Evolutionary conservation across 2,329 filamentous ascomycete species (phyloP).

Genomic region (Cladosporium sphaerospermum): DNA sequence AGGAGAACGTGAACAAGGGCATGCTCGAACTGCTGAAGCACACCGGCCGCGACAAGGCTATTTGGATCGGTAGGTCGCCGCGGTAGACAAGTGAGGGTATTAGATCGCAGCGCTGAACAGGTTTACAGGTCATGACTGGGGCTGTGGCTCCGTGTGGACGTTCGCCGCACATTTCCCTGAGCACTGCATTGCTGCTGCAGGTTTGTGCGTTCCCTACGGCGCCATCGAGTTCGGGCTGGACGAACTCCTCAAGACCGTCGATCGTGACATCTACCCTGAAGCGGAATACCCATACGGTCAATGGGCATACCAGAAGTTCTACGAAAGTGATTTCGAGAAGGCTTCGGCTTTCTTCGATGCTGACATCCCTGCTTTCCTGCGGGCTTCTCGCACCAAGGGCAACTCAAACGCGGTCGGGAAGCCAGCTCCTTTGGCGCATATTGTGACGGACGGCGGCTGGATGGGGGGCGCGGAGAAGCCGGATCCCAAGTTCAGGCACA

Average conservation of each 20-base stretch:
- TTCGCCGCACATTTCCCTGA: conserved; percentile 30
- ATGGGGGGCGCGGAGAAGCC: conserved; percentile 25
- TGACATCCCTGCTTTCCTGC: conserved; percentile 22
- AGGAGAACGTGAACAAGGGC: conserved; percentile 25
- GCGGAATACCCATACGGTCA: conserved; percentile 36
- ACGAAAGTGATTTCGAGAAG: conserved; percentile 25
- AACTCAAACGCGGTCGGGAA: conserved; percentile 24
- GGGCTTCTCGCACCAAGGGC: conserved; percentile 22
- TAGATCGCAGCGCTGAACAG: no score
- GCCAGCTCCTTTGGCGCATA: conserved; percentile 18
- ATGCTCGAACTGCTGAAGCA: conserved; percentile 36
- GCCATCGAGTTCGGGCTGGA: conserved; percentile 38
- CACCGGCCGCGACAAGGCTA: conserved; percentile 33
- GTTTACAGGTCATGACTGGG: conserved; percentile 38
- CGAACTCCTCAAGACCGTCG: conserved; percentile 29
- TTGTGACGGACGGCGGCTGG: conserved; percentile 27
- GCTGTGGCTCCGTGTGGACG: conserved; percentile 28
- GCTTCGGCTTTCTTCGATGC: conserved; percentile 17
- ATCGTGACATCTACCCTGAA: conserved; percentile 42
- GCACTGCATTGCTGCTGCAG: conserved; percentile 25
- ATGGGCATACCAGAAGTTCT: conserved; percentile 32
- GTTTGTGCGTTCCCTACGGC: conserved; percentile 37
- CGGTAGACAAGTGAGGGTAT: no score
- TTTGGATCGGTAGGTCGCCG: conserved; percentile 37
- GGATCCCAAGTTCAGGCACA: conserved; percentile 22